Percentiles rank a stretch among this genome's conserved stretches.
Conservation (phyloP, 2,329 filamentous ascomycete species). For the Elsinoe batatas region DNA sequence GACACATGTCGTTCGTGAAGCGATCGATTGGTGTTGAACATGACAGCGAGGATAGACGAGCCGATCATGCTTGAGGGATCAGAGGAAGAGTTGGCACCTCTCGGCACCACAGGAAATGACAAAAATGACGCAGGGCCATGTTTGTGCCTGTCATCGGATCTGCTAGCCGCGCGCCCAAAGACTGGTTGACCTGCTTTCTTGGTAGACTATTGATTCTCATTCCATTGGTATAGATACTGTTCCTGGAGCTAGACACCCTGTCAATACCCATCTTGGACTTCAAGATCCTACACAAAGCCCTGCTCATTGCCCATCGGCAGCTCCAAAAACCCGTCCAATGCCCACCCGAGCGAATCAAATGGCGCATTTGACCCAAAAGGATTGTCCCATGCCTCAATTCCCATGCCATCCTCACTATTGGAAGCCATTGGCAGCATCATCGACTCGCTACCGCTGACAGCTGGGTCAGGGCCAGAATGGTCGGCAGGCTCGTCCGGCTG, state of each 20-base stretch:
- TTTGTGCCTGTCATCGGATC: slow-evolving; percentile 4
- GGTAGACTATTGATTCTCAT: not conserved
- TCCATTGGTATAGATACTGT: not conserved
- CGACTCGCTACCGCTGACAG: slow-evolving; percentile 38
- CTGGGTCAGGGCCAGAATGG: slow-evolving; percentile 34
- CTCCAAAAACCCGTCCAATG: slow-evolving; percentile 75
- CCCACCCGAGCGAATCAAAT: slow-evolving; percentile 89
- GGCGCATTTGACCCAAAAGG: slow-evolving; percentile 57
- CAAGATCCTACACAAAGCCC: slow-evolving; percentile 13
- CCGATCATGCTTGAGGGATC: not conserved
- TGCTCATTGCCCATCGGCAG: slow-evolving; percentile 43
- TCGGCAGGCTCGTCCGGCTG: slow-evolving; percentile 18
- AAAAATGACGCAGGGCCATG: not conserved
- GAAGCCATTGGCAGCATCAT: slow-evolving; percentile 49
- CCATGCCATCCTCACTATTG: not conserved
- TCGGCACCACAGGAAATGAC: slow-evolving; percentile 9
- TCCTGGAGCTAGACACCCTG: not conserved
- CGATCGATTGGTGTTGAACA: slow-evolving; percentile 4
- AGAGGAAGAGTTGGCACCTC: not conserved
- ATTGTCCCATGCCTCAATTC: slow-evolving; percentile 26
- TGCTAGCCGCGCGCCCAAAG: not conserved
- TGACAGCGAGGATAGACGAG: slow-evolving; percentile 11
- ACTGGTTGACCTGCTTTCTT: not conserved
- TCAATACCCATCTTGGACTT: not conserved
- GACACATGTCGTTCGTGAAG: not conserved